phyloP scores from a whole-genome alignment of 495 filamentous ascomycete species.

The Hapsidospora chrysogenum region DNA sequence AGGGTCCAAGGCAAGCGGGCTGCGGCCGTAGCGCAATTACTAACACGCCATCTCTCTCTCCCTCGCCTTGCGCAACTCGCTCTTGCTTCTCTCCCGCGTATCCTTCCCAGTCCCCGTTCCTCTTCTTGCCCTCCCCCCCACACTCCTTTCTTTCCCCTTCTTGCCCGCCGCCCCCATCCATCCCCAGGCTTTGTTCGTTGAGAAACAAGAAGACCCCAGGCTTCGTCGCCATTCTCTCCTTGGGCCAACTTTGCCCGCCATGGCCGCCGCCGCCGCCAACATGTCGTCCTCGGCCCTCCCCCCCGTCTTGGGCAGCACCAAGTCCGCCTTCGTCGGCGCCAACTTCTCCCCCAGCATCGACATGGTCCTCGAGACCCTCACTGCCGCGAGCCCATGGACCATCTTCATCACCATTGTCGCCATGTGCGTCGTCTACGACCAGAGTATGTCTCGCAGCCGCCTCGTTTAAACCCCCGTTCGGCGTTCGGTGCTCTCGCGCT shows the following conservation, averaged over 20 bases:
- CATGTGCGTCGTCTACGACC: conserved; percentile 66
- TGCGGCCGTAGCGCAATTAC: no score
- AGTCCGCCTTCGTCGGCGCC: conserved; percentile 27
- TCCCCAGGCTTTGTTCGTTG: no score
- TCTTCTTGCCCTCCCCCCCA: background rate
- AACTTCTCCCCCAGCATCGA: conserved; percentile 25
- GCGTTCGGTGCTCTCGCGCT: no score
- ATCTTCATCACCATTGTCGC: conserved; percentile 48
- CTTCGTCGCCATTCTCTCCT: no score
- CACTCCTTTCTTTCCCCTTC: conserved; percentile 1
- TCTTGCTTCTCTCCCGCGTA: no score
- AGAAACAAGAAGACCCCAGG: no score
- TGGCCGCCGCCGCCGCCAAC: conserved; percentile 7
- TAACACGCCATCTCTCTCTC: no score
- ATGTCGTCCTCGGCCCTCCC: conserved; percentile 53
- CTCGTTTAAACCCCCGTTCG: background rate
- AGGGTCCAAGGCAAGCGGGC: no score
- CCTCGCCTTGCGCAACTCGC: no score
- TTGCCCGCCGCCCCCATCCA: no score
- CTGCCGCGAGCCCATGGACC: conserved; percentile 44
- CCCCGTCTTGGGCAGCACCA: conserved; percentile 59
- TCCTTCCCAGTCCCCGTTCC: background rate
- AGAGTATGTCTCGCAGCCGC: conserved; percentile 41
- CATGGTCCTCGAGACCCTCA: conserved; percentile 22
- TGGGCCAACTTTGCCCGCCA: no score